A percentile compares a stretch with the other conserved stretches of the same genome.
Evolutionary conservation across 495 filamentous ascomycete genomes (phyloP).

Genomic region (Ascobolus immersus): DNA sequence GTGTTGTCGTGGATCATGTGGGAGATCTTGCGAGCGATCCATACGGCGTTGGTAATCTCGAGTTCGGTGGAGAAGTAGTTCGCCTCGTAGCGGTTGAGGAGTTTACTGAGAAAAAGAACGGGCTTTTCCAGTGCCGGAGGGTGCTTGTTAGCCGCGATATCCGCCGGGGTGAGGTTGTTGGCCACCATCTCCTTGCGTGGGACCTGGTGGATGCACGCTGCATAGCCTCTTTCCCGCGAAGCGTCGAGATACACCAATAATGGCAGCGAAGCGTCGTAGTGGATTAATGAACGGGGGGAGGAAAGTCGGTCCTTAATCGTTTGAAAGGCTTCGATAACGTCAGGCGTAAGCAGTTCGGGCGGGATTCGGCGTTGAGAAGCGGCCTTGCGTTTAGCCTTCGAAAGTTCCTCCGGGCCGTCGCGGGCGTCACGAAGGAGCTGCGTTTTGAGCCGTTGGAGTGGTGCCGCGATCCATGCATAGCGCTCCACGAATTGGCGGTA

Average conservation of each 20-base stretch:
- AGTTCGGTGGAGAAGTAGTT: no score
- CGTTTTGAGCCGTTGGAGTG: background rate
- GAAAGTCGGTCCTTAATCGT: background rate
- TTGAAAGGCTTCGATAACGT: background rate
- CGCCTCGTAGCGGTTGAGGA: no score
- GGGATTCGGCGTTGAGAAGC: background rate
- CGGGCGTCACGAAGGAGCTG: no score
- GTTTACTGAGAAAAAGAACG: no score
- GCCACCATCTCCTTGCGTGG: no score
- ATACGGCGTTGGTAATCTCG: no score
- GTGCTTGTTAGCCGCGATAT: no score
- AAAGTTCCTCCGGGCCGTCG: background rate
- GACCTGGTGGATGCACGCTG: background rate
- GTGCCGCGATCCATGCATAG: conserved; percentile 1
- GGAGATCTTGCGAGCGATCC: no score
- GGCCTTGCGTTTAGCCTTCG: background rate
- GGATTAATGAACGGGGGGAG: background rate
- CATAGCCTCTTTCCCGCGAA: background rate
- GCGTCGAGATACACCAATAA: background rate
- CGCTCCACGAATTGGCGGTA: conserved; percentile 1
- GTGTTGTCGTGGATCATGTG: no score
- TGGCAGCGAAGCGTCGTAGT: background rate
- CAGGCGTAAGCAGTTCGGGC: background rate
- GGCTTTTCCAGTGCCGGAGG: no score
- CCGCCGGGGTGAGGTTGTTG: no score